Base-by-base conservation (phyloP, 2,329 filamentous ascomycete genomes). In the Fusarium tanahbumbuense region DNA sequence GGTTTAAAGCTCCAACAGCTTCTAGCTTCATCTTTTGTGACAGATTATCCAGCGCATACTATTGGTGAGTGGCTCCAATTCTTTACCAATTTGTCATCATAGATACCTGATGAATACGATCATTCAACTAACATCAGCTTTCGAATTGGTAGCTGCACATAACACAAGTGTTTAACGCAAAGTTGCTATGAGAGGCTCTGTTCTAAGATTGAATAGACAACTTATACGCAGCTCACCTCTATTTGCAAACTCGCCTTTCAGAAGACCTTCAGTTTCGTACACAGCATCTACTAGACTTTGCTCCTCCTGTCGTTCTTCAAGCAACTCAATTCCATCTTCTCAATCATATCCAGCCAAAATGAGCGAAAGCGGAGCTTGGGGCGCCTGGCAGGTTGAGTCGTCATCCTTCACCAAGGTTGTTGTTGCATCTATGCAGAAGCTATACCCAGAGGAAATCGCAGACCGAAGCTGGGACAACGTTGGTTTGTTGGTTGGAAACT, bases 381-480 rank as follows among this genome's bases (percentile, higher is more conserved):
- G 80, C 30, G 80, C 80, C 16, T 82, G 80, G 80, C 80, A 82
- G 75, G 78, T 78, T 45, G 73, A 78, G 75, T 67, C 79, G 8
- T 75, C 79, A 53, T 64, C 65, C 60, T 87, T 88, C 64, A 87
- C 84, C 16, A 79, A 83, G 76, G 76, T 80, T n/a, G 93, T 97
- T 52, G 91, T 97, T 60, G 84, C 85, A 74, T 90, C 93, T 12
- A 94, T 97, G 92, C 88, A 87, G 76, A 90, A 88, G 78, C 84
- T 97, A 91, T 99, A 97, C 78, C 96, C 96, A 1, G 93, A 97
- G 77, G 89, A 89, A 64, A 85, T 98, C 44, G 96, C 96, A 12
- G 96, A 98, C 78, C 91, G 91, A 73, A 90, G 92, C 71, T 99
- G 94, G 87, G 96, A 99, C 79, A 99, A 99, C 77, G 97, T 97